Conservation (phyloP, 2,329 filamentous ascomycete genomes). For the Fusarium xylarioides region DNA sequence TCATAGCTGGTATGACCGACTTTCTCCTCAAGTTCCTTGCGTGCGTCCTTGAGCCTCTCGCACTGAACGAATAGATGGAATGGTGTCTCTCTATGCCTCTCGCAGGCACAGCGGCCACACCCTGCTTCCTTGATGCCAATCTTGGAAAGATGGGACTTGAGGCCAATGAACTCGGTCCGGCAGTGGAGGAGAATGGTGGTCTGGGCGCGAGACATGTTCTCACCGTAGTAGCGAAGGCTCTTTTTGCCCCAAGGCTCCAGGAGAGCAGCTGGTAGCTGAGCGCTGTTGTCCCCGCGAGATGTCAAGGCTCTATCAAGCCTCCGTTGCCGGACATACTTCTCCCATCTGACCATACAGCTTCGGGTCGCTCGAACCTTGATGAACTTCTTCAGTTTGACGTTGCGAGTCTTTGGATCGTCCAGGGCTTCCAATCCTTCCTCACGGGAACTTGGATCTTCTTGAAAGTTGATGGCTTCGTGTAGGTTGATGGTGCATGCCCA, state of each 20-base stretch:
- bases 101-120: neutral
- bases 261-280: neutral
- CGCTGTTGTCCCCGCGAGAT: neutral
- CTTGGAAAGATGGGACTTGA: neutral
- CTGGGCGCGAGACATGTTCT: neutral
- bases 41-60: neutral
- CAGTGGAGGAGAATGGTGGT: conserved; percentile 20
- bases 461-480: neutral
- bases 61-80: neutral
- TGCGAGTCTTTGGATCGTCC: neutral
- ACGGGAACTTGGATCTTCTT: neutral
- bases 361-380: neutral
- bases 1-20: neutral
- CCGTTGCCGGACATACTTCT: neutral
- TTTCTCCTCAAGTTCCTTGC: neutral
- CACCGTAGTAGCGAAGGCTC: neutral
- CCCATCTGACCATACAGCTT: neutral
- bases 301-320: neutral
- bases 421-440: neutral
- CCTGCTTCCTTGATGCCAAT: neutral
- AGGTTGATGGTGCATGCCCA: neutral
- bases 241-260: neutral
- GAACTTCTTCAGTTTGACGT: neutral
- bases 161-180: conserved; percentile 8
- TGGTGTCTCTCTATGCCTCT: neutral